Percentiles rank a stretch among this genome's conserved stretches.
Evolutionary conservation across 2,329 filamentous ascomycete genomes (phyloP).

Genomic region (Colletotrichum spaethianum): DNA sequence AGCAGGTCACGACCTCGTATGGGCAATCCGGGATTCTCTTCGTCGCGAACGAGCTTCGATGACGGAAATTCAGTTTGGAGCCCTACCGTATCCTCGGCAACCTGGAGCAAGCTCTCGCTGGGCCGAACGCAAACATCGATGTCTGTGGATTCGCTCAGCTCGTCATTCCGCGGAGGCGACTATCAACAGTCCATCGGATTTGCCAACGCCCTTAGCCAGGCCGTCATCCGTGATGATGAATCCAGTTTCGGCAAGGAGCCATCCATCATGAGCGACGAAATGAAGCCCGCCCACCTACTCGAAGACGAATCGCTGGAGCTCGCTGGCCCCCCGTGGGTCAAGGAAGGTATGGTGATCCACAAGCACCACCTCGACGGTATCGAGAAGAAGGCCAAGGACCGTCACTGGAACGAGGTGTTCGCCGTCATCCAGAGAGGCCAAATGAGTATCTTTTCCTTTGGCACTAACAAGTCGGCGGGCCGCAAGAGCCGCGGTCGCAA

Average conservation of each 20-base stretch:
- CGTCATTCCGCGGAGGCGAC: conserved; percentile 80
- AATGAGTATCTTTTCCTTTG: conserved; percentile 95
- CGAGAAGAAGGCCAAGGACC: conserved; percentile 93
- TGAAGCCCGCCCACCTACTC: conserved; percentile 76
- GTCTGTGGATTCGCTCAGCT: conserved; percentile 92
- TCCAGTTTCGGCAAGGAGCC: conserved; percentile 63
- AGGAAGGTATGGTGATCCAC: conserved; percentile 95
- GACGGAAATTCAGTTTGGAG: conserved; percentile 93
- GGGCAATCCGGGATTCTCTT: conserved; percentile 85
- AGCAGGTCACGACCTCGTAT: conserved; percentile 84
- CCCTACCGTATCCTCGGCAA: conserved; percentile 86
- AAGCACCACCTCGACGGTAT: conserved; percentile 94
- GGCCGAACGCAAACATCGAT: conserved; percentile 92
- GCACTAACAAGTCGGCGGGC: conserved; percentile 81
- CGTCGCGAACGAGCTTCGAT: conserved; percentile 94
- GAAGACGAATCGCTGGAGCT: conserved; percentile 95
- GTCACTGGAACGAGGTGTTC: conserved; percentile 96
- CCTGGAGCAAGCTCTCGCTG: conserved; percentile 94
- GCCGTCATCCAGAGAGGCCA: conserved; percentile 96
- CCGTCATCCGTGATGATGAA: conserved; percentile 92
- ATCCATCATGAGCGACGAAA: conserved; percentile 72
- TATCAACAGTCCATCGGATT: conserved; percentile 98
- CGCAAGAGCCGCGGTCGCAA: conserved; percentile 72
- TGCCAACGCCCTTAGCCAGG: conserved; percentile 94
- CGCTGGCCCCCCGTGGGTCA: conserved; percentile 96